phyloP scores from a whole-genome alignment of 2,329 filamentous ascomycete genomes.

The Apiospora marii region DNA sequence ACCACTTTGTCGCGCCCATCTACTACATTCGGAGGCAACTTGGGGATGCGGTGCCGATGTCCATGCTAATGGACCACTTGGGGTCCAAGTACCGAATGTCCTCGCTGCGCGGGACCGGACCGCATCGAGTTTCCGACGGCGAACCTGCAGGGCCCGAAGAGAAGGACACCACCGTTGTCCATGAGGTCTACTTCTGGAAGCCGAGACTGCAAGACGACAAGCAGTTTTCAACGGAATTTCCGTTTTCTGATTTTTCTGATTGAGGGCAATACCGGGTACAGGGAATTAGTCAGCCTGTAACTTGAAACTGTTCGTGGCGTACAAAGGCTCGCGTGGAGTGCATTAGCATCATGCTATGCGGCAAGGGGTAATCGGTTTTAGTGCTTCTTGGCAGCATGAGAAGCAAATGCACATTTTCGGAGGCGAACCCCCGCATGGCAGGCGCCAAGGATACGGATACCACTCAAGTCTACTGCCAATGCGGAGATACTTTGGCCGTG shows the following conservation, averaged over 20 bases:
- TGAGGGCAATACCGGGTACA: too few species aligned
- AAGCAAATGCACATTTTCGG: background rate
- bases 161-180: background rate
- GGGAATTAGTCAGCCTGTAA: too few species aligned
- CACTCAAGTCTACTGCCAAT: background rate
- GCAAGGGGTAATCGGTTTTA: background rate
- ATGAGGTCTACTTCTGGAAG: background rate
- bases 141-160: background rate
- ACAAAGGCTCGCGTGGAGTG: background rate
- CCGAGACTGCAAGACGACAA: too few species aligned
- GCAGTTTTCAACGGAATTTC: too few species aligned
- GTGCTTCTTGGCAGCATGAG: background rate
- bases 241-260: too few species aligned
- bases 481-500: background rate
- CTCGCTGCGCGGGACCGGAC: background rate
- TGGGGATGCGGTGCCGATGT: background rate
- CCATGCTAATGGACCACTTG: background rate
- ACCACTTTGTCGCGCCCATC: background rate
- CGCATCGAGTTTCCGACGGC: background rate
- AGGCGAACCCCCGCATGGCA: background rate
- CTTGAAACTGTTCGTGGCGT: background rate
- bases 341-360: background rate
- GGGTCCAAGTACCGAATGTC: background rate
- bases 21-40: slow-evolving; percentile 4
- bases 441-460: background rate